phyloP scores from a whole-genome alignment of 352 stramenopile species.

The Elongisporangium undulatum region DNA sequence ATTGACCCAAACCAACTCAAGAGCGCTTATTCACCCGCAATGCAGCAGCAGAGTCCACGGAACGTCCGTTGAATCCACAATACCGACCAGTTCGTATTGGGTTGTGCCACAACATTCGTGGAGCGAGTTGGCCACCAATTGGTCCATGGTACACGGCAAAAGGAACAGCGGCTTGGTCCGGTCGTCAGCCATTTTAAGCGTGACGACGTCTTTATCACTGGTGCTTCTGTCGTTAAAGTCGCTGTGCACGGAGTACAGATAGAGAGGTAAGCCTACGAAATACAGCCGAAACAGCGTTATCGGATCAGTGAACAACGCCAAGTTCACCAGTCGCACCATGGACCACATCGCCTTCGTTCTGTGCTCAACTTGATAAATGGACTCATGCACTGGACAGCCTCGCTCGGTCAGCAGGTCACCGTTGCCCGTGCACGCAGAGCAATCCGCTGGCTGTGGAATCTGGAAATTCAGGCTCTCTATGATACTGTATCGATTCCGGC shows the following conservation, averaged over 20 bases:
- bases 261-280: neutral
- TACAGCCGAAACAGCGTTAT: neutral
- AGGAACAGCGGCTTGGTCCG: neutral
- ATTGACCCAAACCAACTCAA: too few relatives aligned
- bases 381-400: neutral
- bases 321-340: neutral
- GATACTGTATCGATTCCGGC: too few relatives aligned
- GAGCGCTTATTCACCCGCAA: neutral
- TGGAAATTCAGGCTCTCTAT: too few relatives aligned
- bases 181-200: neutral
- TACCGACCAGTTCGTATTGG: neutral
- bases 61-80: neutral
- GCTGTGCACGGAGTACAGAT: neutral
- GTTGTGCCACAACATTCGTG: neutral
- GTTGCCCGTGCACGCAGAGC: too few relatives aligned
- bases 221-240: too few relatives aligned
- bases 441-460: too few relatives aligned
- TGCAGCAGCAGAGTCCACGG: neutral
- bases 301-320: neutral
- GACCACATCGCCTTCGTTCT: neutral
- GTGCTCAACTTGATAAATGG: neutral
- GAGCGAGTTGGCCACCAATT: neutral
- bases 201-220: too few relatives aligned
- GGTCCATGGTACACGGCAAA: neutral
- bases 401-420: too few relatives aligned